Conservation (phyloP, 2,329 filamentous ascomycete genomes). For the Colletotrichum limetticola region DNA sequence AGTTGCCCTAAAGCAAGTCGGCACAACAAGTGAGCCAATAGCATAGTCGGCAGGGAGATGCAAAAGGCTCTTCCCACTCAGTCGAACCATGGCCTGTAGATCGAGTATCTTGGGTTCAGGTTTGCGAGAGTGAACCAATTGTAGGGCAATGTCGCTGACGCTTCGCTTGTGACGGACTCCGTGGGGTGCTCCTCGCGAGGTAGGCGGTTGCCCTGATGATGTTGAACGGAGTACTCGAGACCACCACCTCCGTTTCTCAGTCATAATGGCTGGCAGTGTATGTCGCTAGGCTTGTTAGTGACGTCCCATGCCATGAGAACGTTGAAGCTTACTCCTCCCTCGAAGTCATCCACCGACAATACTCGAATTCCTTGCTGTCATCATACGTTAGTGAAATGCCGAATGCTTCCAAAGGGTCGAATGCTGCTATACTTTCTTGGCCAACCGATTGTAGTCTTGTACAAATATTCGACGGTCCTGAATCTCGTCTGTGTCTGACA, state of each 20-base stretch:
- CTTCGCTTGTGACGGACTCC: conserved; percentile 59
- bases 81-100: conserved; percentile 67
- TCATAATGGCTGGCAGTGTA: conserved; percentile 12
- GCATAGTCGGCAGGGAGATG: conserved; percentile 70
- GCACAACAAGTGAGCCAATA: conserved; percentile 66
- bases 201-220: conserved; percentile 21
- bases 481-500: conserved; percentile 61
- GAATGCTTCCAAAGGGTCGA: not conserved
- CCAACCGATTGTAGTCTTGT: conserved; percentile 69
- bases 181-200: not conserved
- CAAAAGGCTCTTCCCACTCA: conserved; percentile 71
- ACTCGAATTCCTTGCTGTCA: conserved; percentile 63
- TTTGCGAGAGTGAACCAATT: conserved; percentile 54
- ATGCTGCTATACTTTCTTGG: conserved; percentile 61
- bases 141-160: conserved; percentile 64
- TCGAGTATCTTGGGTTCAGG: conserved; percentile 59
- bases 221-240: conserved; percentile 47
- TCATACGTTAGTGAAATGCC: not conserved
- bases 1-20: conserved; percentile 74
- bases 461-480: conserved; percentile 61
- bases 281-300: conserved; percentile 13
- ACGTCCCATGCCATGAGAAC: not conserved
- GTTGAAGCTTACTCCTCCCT: conserved; percentile 10
- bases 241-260: conserved; percentile 50
- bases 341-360: conserved; percentile 50